A percentile compares a stretch with the other conserved stretches of the same genome.
Evolutionary conservation across 1,139 yeast species (phyloP).

Genomic region (Nadsonia starkeyi-henricii): DNA sequence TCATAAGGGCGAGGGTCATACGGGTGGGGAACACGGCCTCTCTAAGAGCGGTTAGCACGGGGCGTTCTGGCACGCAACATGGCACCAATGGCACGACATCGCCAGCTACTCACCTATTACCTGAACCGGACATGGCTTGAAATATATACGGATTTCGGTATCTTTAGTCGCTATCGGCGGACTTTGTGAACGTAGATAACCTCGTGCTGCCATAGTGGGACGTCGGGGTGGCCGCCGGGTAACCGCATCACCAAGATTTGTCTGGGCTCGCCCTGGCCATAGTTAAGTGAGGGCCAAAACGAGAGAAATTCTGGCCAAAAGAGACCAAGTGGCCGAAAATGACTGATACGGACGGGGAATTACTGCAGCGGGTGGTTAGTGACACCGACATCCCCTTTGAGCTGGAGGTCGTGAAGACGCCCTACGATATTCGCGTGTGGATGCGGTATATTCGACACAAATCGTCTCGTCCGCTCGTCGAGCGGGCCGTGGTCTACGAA

Average conservation of each 20-base stretch:
- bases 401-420: conserved; percentile 31
- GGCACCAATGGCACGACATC: background rate
- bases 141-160: too few species aligned
- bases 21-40: conserved; percentile 76
- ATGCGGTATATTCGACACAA: conserved; percentile 34
- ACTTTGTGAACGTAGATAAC: too few species aligned
- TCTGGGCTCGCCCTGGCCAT: too few species aligned
- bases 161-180: too few species aligned
- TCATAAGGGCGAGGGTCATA: conserved; percentile 93
- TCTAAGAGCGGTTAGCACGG: too few species aligned
- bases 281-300: too few species aligned
- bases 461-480: conserved; percentile 19
- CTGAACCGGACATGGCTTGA: background rate
- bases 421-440: conserved; percentile 38
- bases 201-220: too few species aligned
- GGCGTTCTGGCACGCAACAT: too few species aligned
- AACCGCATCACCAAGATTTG: too few species aligned
- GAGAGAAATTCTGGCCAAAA: background rate
- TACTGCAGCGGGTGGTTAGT: conserved; percentile 1
- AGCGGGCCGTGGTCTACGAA: conserved; percentile 34
- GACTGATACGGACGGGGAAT: background rate
- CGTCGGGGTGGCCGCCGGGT: too few species aligned
- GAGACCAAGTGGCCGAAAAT: background rate
- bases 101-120: background rate
- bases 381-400: conserved; percentile 32